phyloP scores from a whole-genome alignment of 2,329 filamentous ascomycete species.

The Lecanicillium sp. region DNA sequence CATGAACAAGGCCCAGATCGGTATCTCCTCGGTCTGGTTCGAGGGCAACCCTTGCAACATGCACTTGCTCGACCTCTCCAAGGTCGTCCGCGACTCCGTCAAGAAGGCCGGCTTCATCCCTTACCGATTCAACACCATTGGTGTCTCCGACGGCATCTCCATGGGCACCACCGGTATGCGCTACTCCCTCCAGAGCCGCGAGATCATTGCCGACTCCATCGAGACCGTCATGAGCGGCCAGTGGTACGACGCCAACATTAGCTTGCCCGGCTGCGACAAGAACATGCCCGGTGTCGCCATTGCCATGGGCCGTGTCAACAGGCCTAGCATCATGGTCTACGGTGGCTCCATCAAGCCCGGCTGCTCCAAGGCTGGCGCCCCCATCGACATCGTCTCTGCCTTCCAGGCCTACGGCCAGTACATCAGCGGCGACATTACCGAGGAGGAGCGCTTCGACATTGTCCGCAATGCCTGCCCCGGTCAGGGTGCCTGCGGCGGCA shows the following conservation, averaged over 20 bases:
- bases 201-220: conserved; percentile 96
- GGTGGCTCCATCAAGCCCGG: conserved; percentile 91
- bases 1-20: conserved; percentile 94
- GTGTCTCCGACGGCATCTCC: conserved; percentile 93
- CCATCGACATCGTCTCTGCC: conserved; percentile 91
- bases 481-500: conserved; percentile 66
- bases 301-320: conserved; percentile 91
- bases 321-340: conserved; percentile 95
- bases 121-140: conserved; percentile 98
- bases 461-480: conserved; percentile 76
- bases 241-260: conserved; percentile 98
- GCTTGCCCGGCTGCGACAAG: conserved; percentile 96
- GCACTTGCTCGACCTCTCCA: conserved; percentile 88
- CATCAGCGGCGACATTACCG: conserved; percentile 82
- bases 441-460: conserved; percentile 89
- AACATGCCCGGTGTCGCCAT: conserved; percentile 95
- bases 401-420: conserved; percentile 98
- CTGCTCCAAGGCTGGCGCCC: conserved; percentile 67
- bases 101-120: conserved; percentile 72
- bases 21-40: conserved; percentile 98
- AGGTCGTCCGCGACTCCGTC: conserved; percentile 60
- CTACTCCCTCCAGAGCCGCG: conserved; percentile 87
- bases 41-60: conserved; percentile 98
- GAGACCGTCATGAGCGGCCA: conserved; percentile 99
- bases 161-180: conserved; percentile 99